Evolutionary conservation across 2,329 filamentous ascomycete species (phyloP).

Genomic region (Botrytis fragariae): DNA sequence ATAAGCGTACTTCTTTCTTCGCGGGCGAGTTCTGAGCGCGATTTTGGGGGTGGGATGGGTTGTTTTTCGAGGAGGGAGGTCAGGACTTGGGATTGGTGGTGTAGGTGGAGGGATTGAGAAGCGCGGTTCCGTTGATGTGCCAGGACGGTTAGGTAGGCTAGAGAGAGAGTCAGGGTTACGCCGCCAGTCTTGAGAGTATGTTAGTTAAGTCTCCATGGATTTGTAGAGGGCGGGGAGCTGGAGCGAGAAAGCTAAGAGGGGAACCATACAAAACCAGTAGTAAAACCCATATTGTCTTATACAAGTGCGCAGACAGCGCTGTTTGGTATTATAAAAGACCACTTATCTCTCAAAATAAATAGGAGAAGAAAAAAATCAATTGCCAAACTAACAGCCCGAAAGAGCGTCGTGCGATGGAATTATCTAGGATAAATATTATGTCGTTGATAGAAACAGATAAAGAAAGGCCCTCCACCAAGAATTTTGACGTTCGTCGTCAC

Average conservation of each 20-base stretch:
- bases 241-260: background rate
- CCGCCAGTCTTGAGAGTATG: constrained; percentile 61
- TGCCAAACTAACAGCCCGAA: constrained; percentile 23
- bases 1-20: constrained; percentile 55
- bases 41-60: constrained; percentile 48
- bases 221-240: background rate
- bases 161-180: constrained; percentile 69
- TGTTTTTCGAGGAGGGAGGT: constrained; percentile 51
- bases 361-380: background rate
- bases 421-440: constrained; percentile 19
- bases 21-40: constrained; percentile 50
- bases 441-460: constrained; percentile 21
- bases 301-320: constrained; percentile 26
- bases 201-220: constrained; percentile 21
- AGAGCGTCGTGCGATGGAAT: constrained; percentile 24
- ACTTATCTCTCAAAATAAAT: background rate
- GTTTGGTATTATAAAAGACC: background rate
- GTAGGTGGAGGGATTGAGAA: constrained; percentile 1
- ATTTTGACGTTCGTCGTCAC: constrained; percentile 3
- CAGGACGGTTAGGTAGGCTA: constrained; percentile 70
- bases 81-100: constrained; percentile 53
- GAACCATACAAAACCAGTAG: constrained; percentile 66
- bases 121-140: constrained; percentile 65
- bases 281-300: constrained; percentile 62
- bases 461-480: constrained; percentile 14